Evolutionary conservation across 495 filamentous ascomycete genomes (phyloP).

Genomic region (Achaetomiella virescens): DNA sequence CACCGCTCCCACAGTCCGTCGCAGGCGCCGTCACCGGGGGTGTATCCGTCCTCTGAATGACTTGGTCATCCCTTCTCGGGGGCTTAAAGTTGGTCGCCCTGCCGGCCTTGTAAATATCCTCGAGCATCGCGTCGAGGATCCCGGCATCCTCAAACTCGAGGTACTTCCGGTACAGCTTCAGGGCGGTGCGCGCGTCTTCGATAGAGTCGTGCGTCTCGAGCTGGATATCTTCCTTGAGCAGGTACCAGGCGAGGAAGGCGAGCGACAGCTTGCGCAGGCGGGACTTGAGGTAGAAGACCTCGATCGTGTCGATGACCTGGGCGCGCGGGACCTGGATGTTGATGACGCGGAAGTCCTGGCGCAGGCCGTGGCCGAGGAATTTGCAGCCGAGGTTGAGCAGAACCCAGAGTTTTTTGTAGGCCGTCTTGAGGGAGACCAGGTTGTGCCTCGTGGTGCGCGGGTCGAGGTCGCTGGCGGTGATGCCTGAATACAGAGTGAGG

Average conservation of each 20-base stretch:
- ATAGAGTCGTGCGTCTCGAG: slow-evolving; percentile 84
- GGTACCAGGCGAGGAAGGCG: slow-evolving; percentile 77
- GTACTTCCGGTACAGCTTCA: slow-evolving; percentile 86
- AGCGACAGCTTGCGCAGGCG: slow-evolving; percentile 72
- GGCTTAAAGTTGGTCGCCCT: slow-evolving; percentile 67
- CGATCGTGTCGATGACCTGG: slow-evolving; percentile 89
- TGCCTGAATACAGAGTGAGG: slow-evolving; percentile 86
- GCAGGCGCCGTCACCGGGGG: slow-evolving; percentile 11
- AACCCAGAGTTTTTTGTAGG: slow-evolving; percentile 97
- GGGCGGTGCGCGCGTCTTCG: slow-evolving; percentile 84
- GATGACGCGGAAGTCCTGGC: slow-evolving; percentile 92
- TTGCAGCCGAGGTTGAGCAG: slow-evolving; percentile 88
- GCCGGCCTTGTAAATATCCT: slow-evolving; percentile 74
- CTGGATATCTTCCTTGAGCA: slow-evolving; percentile 90
- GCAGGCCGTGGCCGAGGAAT: slow-evolving; percentile 89
- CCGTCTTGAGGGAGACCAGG: slow-evolving; percentile 78
- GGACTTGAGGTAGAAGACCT: slow-evolving; percentile 70
- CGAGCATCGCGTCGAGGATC: slow-evolving; percentile 66
- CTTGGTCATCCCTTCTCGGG: slow-evolving; percentile 39
- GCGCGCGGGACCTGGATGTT: slow-evolving; percentile 91
- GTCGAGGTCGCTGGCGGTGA: slow-evolving; percentile 78
- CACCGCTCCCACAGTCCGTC: not conserved
- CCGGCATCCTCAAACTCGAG: slow-evolving; percentile 82
- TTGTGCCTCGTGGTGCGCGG: slow-evolving; percentile 64
- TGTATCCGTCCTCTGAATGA: slow-evolving; percentile 23